phyloP scores from a whole-genome alignment of 2,329 filamentous ascomycete genomes.

The Clonostachys solani region DNA sequence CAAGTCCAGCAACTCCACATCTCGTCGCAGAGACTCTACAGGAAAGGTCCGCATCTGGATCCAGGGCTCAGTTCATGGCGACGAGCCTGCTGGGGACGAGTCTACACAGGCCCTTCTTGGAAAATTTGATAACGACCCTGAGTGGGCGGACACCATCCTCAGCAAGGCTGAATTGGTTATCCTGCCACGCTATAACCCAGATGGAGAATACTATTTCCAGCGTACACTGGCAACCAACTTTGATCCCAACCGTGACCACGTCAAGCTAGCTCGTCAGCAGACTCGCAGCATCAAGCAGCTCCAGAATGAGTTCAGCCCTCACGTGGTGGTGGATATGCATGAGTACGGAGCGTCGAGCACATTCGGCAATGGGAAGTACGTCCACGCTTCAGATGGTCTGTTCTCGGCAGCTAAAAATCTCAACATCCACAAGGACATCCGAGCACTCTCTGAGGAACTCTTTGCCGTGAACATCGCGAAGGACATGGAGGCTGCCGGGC shows the following conservation, averaged over 20 bases:
- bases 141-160: constrained; percentile 19
- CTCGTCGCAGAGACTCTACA: neutral
- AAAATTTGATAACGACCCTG: constrained; percentile 17
- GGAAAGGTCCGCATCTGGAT: constrained; percentile 22
- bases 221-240: constrained; percentile 17
- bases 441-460: constrained; percentile 16
- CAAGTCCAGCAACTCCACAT: neutral
- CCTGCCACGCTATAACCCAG: constrained; percentile 22
- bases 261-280: constrained; percentile 21
- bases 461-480: constrained; percentile 18
- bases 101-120: constrained; percentile 20
- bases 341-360: constrained; percentile 15
- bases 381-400: constrained; percentile 16
- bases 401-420: constrained; percentile 26
- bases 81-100: constrained; percentile 23
- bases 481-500: constrained; percentile 16
- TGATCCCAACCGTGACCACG: constrained; percentile 25
- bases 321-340: constrained; percentile 24
- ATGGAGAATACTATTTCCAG: constrained; percentile 26
- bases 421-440: constrained; percentile 21
- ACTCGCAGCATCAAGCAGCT: constrained; percentile 20
- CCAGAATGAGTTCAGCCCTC: constrained; percentile 16
- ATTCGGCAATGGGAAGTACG: constrained; percentile 14
- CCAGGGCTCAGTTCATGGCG: constrained; percentile 23
- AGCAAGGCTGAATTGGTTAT: constrained; percentile 19